Evolutionary conservation across 495 filamentous ascomycete species (phyloP), one percentile per base, ranked within the genome.

Genomic region (Hypoxylon subgilvum): DNA sequence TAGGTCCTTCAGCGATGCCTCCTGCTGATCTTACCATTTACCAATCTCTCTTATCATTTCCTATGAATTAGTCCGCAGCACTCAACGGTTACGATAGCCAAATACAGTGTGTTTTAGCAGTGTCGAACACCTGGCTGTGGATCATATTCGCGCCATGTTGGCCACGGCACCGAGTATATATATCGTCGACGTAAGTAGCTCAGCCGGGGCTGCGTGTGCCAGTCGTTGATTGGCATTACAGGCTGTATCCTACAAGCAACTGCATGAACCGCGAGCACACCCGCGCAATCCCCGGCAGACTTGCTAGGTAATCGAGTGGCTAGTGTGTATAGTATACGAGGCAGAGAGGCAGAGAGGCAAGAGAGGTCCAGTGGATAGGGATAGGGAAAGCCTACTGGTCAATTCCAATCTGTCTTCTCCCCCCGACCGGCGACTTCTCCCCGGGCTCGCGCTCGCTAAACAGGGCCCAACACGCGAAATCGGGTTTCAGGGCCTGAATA

Each of bases 41-140:
- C n/a, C n/a, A n/a, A n/a, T n/a, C n/a, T n/a, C n/a, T n/a, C n/a
- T n/a, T n/a, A n/a, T n/a, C n/a, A n/a, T n/a, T n/a, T n/a, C n/a
- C n/a, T n/a, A n/a, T n/a, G n/a, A n/a, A n/a, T n/a, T n/a, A n/a
- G n/a, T n/a, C 23, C 23, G 23, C 31, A 3, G 6, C 31, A 3
- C 31, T 34, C n/a, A 34, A 13, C 40, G 28, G 14, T 14, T 8
- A 28, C 28, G 21, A 4, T n/a, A 32, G 25, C 43, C 45, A 9
- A 50, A 39, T 2, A 57, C 52, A 41, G 50, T 56, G 10, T 40
- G 56, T 7, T 39, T 44, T 5, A 25, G 16, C n/a, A 13, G 58
- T 9, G 12, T 57, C 43, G 10, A 57, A 62, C 13, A 50, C 17
- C 25, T 57, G 52, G 4, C 51, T 43, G 27, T 19, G 28, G 2